Percentiles rank a stretch among this genome's conserved stretches.
These are phyloP conservation scores for Fusarium chaquense DNA, from an alignment of 2,329 filamentous ascomycete genomes.

Conservation along the genomic window DNA sequence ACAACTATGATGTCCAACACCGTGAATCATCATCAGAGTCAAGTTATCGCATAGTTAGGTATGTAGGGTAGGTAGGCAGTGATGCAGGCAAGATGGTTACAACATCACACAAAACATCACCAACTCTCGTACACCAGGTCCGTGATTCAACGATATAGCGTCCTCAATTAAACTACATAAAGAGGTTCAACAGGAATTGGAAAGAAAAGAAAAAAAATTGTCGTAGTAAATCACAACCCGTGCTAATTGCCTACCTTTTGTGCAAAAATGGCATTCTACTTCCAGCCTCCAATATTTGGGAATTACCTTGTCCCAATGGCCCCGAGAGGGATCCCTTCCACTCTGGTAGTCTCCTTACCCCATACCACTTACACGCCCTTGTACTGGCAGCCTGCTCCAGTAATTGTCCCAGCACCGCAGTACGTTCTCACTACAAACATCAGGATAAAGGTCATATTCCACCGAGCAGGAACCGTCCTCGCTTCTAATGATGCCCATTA, in stretches of 20 bases:
- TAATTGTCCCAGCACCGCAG: neutral
- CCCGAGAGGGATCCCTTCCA: neutral
- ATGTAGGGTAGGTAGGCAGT: neutral
- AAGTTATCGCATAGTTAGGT: neutral
- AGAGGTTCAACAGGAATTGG: neutral
- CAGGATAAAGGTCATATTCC: slow-evolving; percentile 38
- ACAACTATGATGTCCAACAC: too few relatives aligned
- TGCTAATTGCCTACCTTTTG: neutral
- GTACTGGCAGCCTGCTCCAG: neutral
- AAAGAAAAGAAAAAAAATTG: neutral
- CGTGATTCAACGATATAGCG: slow-evolving; percentile 9
- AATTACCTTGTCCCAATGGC: slow-evolving; percentile 1
- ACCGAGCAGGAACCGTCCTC: slow-evolving; percentile 33
- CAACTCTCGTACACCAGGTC: neutral
- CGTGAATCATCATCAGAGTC: neutral
- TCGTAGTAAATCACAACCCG: neutral
- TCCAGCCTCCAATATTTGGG: slow-evolving; percentile 46
- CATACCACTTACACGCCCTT: neutral
- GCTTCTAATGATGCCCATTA: slow-evolving; percentile 33
- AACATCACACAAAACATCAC: slow-evolving; percentile 27
- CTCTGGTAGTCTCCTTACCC: neutral
- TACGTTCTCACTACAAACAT: slow-evolving; percentile 2
- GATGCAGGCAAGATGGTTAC: neutral
- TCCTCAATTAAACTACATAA: slow-evolving; percentile 2
- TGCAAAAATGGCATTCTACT: slow-evolving; percentile 44